Evolutionary conservation across 148 eudicot genomes (phyloP), one percentile per base, ranked within the genome.

Genomic region (Fagopyrum esculentum): DNA sequence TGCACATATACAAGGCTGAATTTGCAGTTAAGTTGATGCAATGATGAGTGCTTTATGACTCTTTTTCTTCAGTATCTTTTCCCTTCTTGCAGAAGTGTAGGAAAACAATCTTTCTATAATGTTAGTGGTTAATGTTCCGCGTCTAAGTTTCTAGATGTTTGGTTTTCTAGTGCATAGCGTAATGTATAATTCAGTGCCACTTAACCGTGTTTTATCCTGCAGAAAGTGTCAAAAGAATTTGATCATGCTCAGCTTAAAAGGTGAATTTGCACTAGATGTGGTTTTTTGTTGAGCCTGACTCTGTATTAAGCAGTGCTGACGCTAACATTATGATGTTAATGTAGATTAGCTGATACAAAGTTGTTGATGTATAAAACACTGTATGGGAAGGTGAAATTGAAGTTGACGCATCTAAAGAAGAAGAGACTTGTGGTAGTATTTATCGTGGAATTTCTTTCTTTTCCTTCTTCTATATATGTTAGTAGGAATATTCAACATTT

Each of bases 331-430:
- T 71, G 19, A 77, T 73, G n/a, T 55, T 71, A 63, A 17, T 84
- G 78, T 85, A 92, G 98, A 82, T 57, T 79, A 68, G 86, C 77
- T 46, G 89, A 88, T 73, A 74, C 80, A 74, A 89, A 85, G 75
- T 64, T 74, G 55, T 75, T 90, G 79, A 72, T 92, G 78, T 85
- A 85, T 69, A 86, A 69, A 81, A 48, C 84, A 69, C 17, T 86
- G 73, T 84, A 85, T 78, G 85, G 86, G 74, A 87, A 85, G 78
- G 90, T 92, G 69, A 90, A 81, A 76, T 64, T 84, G 81, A 93
- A 86, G 77, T 79, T 92, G 74, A 77, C 80, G 82, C 81, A 46
- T 76, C 75, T 79, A 56, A 88, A 87, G 82, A 80, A 80, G 77
- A 86, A 82, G 46, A 88, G 56, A 82, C 74, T 93, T 68, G 79